Evolutionary conservation across 129 eudicot genomes (phyloP), one percentile per base, ranked within the genome.

Genomic region (Centrapalus pauciflorus): DNA sequence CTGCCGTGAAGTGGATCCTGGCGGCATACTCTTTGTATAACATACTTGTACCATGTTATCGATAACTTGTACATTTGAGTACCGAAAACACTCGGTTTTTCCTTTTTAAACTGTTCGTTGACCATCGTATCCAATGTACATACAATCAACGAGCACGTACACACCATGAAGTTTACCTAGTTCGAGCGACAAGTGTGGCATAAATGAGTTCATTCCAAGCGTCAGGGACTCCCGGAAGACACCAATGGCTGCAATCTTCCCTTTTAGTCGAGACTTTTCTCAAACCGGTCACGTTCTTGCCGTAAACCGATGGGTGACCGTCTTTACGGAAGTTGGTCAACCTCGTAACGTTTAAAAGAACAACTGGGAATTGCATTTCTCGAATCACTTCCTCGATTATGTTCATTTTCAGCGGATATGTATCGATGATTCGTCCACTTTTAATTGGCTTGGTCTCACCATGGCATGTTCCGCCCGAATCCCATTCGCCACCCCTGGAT

Each of bases 181-280:
- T 67, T 54, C 59, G 72, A 43, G 72, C 72, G 19, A 86, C 83
- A 71, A 92, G 60, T 50, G 91, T 81, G 49, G 90, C 82, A 73
- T 85, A 92, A 72, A 92, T 82, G 30, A 92, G 87, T 78, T 92
- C 98, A 76, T 92, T 92, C 98, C 98, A 92, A 5, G 95, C 95
- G 49, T 92, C 98, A 3, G 98, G 98, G 11, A 92, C 89, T 25
- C 98, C 98, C 4, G 98, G 98, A 76, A 92, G 95, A 73, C 98
- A 92, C 98, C 98, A 92, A 55, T 87, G 98, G 77, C 98, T 92
- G 56, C 98, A 92, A 61, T 88, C 98, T 80, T 92, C 95, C 67
- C 55, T 70, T 72, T 70, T 82, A 27, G 81, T 70, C 1, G 98
- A 81, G 25, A 81, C 88, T 64, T 78, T 92, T 56, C 37, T 79